Evolutionary conservation across 495 filamentous ascomycete species (phyloP).

Genomic region (Hypoxylon rickii): DNA sequence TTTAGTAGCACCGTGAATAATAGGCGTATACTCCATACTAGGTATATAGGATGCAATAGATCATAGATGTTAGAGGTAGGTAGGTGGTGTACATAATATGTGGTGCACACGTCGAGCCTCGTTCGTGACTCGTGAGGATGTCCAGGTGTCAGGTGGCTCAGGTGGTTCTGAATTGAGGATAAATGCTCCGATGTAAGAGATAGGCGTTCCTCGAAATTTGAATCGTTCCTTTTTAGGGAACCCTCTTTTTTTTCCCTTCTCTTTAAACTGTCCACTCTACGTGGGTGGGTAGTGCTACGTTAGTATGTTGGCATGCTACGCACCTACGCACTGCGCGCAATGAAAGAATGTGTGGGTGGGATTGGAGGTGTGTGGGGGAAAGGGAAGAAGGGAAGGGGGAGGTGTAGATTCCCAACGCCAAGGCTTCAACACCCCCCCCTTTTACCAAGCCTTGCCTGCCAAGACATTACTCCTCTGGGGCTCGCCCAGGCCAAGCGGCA

Average conservation of each 20-base stretch:
- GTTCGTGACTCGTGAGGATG: not conserved
- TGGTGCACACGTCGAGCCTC: too few species aligned
- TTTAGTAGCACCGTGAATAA: constrained; percentile 17
- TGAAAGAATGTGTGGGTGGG: constrained; percentile 9
- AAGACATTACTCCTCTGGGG: constrained; percentile 40
- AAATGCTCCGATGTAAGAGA: constrained; percentile 42
- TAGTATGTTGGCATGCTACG: not conserved
- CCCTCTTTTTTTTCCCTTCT: too few species aligned
- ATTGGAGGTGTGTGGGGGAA: constrained; percentile 20
- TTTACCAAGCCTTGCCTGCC: constrained; percentile 37
- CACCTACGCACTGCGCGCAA: not conserved
- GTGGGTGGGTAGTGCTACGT: not conserved
- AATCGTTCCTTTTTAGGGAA: too few species aligned
- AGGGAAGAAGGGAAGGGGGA: too few species aligned
- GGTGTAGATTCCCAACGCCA: constrained; percentile 21
- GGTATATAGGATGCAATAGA: not conserved
- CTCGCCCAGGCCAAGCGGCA: constrained; percentile 39
- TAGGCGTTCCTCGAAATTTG: constrained; percentile 37
- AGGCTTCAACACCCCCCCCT: constrained; percentile 36
- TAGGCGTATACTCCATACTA: not conserved
- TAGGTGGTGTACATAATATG: too few species aligned
- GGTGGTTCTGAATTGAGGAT: constrained; percentile 17
- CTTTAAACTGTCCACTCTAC: too few species aligned
- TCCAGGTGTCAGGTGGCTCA: not conserved
- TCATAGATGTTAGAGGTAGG: too few species aligned